phyloP scores from a whole-genome alignment of 2,329 filamentous ascomycete species.

The Xylaria arbuscula region DNA sequence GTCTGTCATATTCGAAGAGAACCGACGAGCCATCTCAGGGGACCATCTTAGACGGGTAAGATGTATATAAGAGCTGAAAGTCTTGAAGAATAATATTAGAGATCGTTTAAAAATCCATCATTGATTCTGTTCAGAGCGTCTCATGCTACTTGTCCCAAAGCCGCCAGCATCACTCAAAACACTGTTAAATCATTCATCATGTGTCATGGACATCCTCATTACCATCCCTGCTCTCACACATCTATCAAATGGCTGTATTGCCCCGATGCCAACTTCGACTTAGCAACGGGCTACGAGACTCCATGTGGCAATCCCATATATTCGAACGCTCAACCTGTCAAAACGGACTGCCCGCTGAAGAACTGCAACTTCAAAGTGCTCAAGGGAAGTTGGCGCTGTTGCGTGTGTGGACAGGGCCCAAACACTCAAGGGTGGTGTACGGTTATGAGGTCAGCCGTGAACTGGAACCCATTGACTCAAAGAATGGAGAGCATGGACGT shows the following conservation, averaged over 20 bases:
- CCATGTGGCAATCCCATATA: conserved; percentile 63
- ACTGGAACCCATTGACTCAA: conserved; percentile 44
- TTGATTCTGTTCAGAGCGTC: conserved; percentile 5
- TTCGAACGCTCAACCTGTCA: conserved; percentile 58
- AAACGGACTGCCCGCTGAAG: conserved; percentile 59
- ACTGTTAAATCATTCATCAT: conserved; percentile 50
- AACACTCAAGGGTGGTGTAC: conserved; percentile 66
- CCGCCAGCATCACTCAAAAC: conserved; percentile 3
- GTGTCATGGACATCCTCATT: conserved; percentile 66
- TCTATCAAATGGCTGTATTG: conserved; percentile 68
- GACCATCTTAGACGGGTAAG: neutral
- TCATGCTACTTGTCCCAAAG: conserved; percentile 2
- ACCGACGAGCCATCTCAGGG: neutral
- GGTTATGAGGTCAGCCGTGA: conserved; percentile 48
- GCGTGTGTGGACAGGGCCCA: conserved; percentile 62
- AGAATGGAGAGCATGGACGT: conserved; percentile 53
- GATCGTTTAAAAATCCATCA: conserved; percentile 1
- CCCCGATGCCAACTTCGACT: conserved; percentile 60
- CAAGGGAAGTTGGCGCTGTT: conserved; percentile 65
- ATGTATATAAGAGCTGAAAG: conserved; percentile 31
- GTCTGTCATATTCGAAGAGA: neutral
- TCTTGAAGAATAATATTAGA: conserved; percentile 1
- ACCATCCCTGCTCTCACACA: conserved; percentile 65
- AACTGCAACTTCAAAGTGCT: conserved; percentile 64
- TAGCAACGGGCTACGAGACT: conserved; percentile 61